Percentiles rank a stretch among this genome's conserved stretches.
Conservation (phyloP, 768 basidiomycete species). For the Lyophyllum semitale region DNA sequence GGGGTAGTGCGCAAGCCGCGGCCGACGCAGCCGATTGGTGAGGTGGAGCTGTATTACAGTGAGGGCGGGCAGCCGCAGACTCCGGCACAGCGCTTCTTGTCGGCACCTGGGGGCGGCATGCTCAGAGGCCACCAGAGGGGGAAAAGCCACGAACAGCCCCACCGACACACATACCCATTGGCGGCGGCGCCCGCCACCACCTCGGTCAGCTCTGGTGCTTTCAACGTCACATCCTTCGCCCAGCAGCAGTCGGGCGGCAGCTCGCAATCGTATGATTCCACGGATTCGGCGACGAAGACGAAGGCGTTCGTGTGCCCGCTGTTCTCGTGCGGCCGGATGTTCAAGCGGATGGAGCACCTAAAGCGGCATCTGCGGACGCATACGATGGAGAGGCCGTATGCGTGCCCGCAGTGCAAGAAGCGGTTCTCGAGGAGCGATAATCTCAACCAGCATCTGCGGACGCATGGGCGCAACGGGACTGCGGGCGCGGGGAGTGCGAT, state of each 20-base stretch:
- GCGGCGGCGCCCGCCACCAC: slow-evolving; percentile 15
- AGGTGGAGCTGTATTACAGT: slow-evolving; percentile 33
- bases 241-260: slow-evolving; percentile 20
- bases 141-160: slow-evolving; percentile 31
- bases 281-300: slow-evolving; percentile 37
- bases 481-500: slow-evolving; percentile 7
- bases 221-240: slow-evolving; percentile 25
- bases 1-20: slow-evolving; percentile 31
- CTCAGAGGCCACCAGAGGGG: slow-evolving; percentile 20
- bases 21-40: slow-evolving; percentile 28
- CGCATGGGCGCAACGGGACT: slow-evolving; percentile 53
- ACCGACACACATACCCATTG: slow-evolving; percentile 32
- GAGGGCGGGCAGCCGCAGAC: slow-evolving; percentile 24
- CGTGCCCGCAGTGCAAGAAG: slow-evolving; percentile 74
- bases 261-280: slow-evolving; percentile 1
- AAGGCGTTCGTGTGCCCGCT: slow-evolving; percentile 83
- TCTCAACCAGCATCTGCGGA: slow-evolving; percentile 82
- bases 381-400: slow-evolving; percentile 85
- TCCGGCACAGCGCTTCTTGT: slow-evolving; percentile 10
- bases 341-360: slow-evolving; percentile 92
- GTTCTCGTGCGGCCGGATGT: slow-evolving; percentile 79
- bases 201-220: slow-evolving; percentile 20
- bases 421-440: slow-evolving; percentile 89
- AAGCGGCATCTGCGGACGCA: slow-evolving; percentile 88
- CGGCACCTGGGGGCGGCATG: slow-evolving; percentile 8